A percentile compares a stretch with the other conserved stretches of the same genome.
These are phyloP conservation scores for Alloteropsis semialata DNA, from an alignment of 176 grass and related monocot genomes.

Conservation along the genomic window DNA sequence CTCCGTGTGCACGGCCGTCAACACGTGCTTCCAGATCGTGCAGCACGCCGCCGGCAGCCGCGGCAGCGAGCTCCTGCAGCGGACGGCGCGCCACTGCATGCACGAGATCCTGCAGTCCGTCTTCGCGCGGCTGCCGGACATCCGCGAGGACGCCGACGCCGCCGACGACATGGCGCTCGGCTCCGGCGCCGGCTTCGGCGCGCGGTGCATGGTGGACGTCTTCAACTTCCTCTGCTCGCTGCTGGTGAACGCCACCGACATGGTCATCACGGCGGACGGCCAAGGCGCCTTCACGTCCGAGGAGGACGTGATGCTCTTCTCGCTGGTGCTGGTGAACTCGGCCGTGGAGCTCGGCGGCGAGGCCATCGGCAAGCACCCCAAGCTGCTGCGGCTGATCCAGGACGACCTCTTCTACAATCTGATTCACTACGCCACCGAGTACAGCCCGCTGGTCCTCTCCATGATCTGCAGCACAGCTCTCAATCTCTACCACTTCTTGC, in stretches of 20 bases:
- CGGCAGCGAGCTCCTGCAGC: constrained; percentile 76
- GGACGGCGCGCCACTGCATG: constrained; percentile 72
- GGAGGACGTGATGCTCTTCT: constrained; percentile 84
- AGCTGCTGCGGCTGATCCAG: constrained; percentile 72
- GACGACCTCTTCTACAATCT: constrained; percentile 89
- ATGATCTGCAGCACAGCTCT: constrained; percentile 96
- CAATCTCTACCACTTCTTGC: constrained; percentile 86
- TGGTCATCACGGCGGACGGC: constrained; percentile 45
- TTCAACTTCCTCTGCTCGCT: constrained; percentile 88
- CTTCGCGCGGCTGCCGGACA: constrained; percentile 63
- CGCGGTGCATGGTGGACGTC: constrained; percentile 81
- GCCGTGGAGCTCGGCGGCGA: constrained; percentile 81
- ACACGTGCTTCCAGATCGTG: constrained; percentile 90
- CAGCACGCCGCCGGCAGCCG: constrained; percentile 60
- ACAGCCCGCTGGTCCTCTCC: constrained; percentile 79
- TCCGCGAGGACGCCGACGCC: constrained; percentile 14
- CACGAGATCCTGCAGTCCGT: constrained; percentile 82
- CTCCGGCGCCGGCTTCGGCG: constrained; percentile 52
- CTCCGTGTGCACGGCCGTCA: constrained; percentile 74
- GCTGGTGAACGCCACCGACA: constrained; percentile 61
- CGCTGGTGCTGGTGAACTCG: constrained; percentile 87
- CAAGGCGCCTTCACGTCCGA: constrained; percentile 63
- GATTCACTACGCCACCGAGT: constrained; percentile 53
- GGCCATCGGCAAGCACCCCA: constrained; percentile 69
- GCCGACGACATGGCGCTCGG: neutral